Percentiles rank a stretch among this genome's conserved stretches.
Evolutionary conservation across 805 yeast species (phyloP).

Genomic region (Wickerhamiella sorbophila): DNA sequence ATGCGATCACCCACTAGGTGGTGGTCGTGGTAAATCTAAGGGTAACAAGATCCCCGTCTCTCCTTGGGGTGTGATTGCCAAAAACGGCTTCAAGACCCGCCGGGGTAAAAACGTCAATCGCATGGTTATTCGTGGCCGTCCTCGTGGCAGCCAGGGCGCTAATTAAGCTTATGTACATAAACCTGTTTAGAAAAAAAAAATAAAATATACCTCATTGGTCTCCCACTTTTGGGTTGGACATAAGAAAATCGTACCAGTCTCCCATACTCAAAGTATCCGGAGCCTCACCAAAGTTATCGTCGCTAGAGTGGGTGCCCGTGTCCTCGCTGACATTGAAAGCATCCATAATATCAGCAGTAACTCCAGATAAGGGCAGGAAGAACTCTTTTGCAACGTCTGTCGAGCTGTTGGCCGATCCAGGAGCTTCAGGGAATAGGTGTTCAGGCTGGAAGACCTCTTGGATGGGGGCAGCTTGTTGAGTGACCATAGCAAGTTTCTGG

Average conservation of each 20-base stretch:
- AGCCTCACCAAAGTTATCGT: conserved; percentile 11
- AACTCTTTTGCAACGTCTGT: background rate
- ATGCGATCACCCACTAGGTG: conserved; percentile 96
- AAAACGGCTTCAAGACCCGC: conserved; percentile 89
- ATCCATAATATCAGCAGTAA: background rate
- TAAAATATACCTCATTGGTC: too few relatives aligned
- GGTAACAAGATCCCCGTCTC: conserved; percentile 87
- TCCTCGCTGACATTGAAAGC: background rate
- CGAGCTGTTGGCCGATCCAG: background rate
- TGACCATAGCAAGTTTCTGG: background rate
- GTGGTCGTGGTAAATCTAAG: conserved; percentile 99
- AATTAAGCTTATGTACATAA: conserved; percentile 3
- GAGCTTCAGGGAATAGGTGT: conserved; percentile 36
- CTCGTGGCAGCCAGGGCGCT: conserved; percentile 43
- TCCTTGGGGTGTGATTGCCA: conserved; percentile 89
- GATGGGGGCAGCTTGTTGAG: background rate
- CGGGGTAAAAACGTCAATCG: conserved; percentile 74
- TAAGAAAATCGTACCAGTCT: conserved; percentile 29
- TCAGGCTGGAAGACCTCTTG: conserved; percentile 42
- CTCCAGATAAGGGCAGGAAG: background rate
- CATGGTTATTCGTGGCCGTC: conserved; percentile 82
- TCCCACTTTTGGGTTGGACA: conserved; percentile 11
- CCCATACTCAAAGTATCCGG: conserved; percentile 26
- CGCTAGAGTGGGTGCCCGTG: conserved; percentile 1
- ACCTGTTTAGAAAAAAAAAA: background rate